Percentiles rank a stretch among this genome's conserved stretches.
phyloP scores from a whole-genome alignment of 176 grass and related monocot species.

The Raddia distichophylla region DNA sequence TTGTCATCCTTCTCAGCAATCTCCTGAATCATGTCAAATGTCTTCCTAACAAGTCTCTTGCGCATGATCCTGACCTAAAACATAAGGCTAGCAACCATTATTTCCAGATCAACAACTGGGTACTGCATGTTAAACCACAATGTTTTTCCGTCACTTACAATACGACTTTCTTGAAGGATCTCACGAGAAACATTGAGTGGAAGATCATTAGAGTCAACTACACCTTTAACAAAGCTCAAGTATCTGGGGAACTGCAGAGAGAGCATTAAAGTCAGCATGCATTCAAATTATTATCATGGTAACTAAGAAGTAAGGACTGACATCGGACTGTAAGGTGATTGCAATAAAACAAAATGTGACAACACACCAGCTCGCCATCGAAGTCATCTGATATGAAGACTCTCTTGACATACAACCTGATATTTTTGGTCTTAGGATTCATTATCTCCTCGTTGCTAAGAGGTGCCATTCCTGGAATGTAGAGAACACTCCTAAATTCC shows the following conservation, averaged over 20 bases:
- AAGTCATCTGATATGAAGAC: slow-evolving; percentile 95
- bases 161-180: slow-evolving; percentile 93
- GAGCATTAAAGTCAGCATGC: slow-evolving; percentile 24
- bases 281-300: neutral
- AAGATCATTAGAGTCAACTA: slow-evolving; percentile 89
- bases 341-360: neutral
- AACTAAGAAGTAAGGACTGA: neutral
- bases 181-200: slow-evolving; percentile 96
- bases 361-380: slow-evolving; percentile 81
- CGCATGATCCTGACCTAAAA: slow-evolving; percentile 89
- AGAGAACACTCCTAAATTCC: slow-evolving; percentile 93
- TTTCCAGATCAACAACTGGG: neutral
- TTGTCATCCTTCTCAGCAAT: slow-evolving; percentile 72
- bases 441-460: slow-evolving; percentile 84
- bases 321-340: neutral
- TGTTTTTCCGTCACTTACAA: slow-evolving; percentile 60
- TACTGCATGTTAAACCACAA: slow-evolving; percentile 14
- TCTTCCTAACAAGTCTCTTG: slow-evolving; percentile 94
- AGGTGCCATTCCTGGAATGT: slow-evolving; percentile 90
- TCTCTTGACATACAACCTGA: slow-evolving; percentile 86
- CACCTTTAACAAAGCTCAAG: slow-evolving; percentile 95
- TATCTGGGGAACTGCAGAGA: slow-evolving; percentile 82
- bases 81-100: slow-evolving; percentile 10
- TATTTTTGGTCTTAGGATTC: slow-evolving; percentile 94
- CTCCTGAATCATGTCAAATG: slow-evolving; percentile 98